Evolutionary conservation across 2,329 filamentous ascomycete species (phyloP).

Genomic region (Aspergillus floridensis): DNA sequence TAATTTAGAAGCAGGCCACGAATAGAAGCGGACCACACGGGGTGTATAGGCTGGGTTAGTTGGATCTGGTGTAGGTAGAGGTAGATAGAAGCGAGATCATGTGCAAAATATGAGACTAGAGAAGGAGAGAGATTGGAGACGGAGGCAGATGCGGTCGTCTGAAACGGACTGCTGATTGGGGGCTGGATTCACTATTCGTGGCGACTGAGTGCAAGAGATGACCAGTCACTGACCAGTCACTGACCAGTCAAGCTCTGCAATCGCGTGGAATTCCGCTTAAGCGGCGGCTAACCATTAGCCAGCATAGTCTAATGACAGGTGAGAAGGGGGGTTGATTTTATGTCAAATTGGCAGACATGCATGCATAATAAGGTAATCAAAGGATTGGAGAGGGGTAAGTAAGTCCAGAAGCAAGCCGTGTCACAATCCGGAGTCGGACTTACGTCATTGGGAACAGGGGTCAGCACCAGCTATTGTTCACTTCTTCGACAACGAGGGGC

Average conservation of each 20-base stretch:
- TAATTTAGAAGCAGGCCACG: conserved; percentile 5
- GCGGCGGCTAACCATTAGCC: neutral
- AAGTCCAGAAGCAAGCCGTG: neutral
- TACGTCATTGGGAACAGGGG: conserved; percentile 5
- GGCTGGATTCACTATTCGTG: neutral
- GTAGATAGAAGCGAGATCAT: neutral
- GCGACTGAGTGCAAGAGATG: neutral
- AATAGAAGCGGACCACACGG: neutral
- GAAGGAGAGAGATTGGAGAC: neutral
- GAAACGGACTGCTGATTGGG: conserved; percentile 4
- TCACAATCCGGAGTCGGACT: neutral
- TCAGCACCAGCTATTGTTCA: neutral
- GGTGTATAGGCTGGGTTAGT: neutral
- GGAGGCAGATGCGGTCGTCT: neutral
- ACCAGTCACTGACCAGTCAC: neutral
- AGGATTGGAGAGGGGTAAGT: neutral
- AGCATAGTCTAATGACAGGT: neutral
- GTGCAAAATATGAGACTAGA: neutral
- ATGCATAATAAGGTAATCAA: neutral
- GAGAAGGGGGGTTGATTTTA: too few species aligned
- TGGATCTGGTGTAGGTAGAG: too few species aligned
- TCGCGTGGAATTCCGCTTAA: neutral
- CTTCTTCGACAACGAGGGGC: neutral
- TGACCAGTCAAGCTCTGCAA: neutral
- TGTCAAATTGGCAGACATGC: neutral